Evolutionary conservation across 352 stramenopile genomes (phyloP).

Genomic region (Phytophthora capsici): DNA sequence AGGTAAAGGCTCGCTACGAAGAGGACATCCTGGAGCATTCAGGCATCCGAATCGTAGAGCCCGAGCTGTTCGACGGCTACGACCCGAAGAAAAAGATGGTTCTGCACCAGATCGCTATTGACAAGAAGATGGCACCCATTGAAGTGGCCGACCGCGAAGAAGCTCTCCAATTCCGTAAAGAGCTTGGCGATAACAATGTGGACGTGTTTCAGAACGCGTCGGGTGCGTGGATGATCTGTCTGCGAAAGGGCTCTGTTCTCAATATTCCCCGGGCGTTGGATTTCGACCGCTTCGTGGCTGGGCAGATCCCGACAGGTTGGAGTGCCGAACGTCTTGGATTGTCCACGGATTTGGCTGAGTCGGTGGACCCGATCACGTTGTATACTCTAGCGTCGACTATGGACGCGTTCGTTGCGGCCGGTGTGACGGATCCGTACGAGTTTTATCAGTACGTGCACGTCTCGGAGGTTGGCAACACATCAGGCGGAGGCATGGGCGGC

Average conservation of each 20-base stretch:
- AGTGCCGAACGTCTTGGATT: slow-evolving; percentile 81
- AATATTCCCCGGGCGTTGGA: slow-evolving; percentile 81
- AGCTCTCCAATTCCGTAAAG: slow-evolving; percentile 77
- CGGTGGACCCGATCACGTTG: slow-evolving; percentile 82
- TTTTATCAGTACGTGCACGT: slow-evolving; percentile 93
- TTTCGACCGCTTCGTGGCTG: slow-evolving; percentile 90
- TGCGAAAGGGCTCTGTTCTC: slow-evolving; percentile 82
- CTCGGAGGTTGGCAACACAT: slow-evolving; percentile 87
- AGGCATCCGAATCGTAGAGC: slow-evolving; percentile 87
- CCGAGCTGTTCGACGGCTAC: slow-evolving; percentile 88
- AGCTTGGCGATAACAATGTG: slow-evolving; percentile 83
- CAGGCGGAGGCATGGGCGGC: slow-evolving; percentile 83
- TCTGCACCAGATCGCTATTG: slow-evolving; percentile 86
- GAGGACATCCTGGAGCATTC: slow-evolving; percentile 78
- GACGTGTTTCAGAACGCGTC: slow-evolving; percentile 78
- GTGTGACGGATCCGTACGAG: slow-evolving; percentile 90
- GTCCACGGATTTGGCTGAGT: slow-evolving; percentile 80
- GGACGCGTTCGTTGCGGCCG: slow-evolving; percentile 77
- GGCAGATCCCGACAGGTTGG: slow-evolving; percentile 90
- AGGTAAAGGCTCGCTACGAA: slow-evolving; percentile 87
- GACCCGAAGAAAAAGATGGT: slow-evolving; percentile 89
- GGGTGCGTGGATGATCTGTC: slow-evolving; percentile 84
- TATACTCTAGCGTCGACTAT: slow-evolving; percentile 80
- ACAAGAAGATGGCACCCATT: slow-evolving; percentile 89
- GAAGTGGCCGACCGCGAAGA: slow-evolving; percentile 86